These are phyloP conservation scores for Casuarina equisetifolia DNA, from an alignment of 306 rosid species.

Conservation along the genomic window DNA sequence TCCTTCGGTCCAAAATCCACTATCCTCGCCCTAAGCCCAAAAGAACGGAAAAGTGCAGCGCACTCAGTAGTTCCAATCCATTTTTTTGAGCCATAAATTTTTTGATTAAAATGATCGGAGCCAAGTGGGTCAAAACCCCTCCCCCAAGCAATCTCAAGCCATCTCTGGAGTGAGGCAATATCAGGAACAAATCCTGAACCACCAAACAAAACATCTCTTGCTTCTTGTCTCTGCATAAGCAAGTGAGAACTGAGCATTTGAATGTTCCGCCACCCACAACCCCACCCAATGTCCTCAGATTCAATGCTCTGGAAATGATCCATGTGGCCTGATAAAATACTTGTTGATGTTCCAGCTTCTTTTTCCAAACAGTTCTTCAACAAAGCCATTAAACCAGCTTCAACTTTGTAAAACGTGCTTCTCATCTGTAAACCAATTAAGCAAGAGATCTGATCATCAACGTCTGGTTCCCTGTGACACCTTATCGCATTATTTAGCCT, in stretches of 20 bases:
- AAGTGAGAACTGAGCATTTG: slow-evolving; percentile 81
- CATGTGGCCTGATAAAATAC: slow-evolving; percentile 57
- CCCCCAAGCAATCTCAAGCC: slow-evolving; percentile 96
- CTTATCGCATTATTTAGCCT: slow-evolving; percentile 24
- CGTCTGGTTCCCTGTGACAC: slow-evolving; percentile 25
- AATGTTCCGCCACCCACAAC: slow-evolving; percentile 90
- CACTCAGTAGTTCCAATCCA: slow-evolving; percentile 90
- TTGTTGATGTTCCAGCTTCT: slow-evolving; percentile 49
- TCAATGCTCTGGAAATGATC: slow-evolving; percentile 74
- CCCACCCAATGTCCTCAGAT: slow-evolving; percentile 78
- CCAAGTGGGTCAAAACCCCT: slow-evolving; percentile 76
- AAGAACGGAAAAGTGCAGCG: slow-evolving; percentile 74
- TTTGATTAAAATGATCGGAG: slow-evolving; percentile 55
- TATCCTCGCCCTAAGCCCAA: slow-evolving; percentile 65
- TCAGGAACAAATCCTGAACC: slow-evolving; percentile 78
- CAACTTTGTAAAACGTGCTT: slow-evolving; percentile 49
- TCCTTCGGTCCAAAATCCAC: slow-evolving; percentile 87
- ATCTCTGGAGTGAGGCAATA: slow-evolving; percentile 71
- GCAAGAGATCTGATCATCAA: slow-evolving; percentile 46
- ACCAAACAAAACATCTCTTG: slow-evolving; percentile 61
- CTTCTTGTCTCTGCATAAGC: slow-evolving; percentile 55
- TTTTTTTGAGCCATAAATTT: slow-evolving; percentile 54
- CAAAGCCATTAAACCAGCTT: slow-evolving; percentile 61
- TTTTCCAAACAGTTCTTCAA: slow-evolving; percentile 67
- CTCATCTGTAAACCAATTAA: slow-evolving; percentile 58